Percentiles rank a stretch among this genome's conserved stretches.
Conservation (phyloP, 2,329 filamentous ascomycete genomes). For the Chaetomium strumarium region DNA sequence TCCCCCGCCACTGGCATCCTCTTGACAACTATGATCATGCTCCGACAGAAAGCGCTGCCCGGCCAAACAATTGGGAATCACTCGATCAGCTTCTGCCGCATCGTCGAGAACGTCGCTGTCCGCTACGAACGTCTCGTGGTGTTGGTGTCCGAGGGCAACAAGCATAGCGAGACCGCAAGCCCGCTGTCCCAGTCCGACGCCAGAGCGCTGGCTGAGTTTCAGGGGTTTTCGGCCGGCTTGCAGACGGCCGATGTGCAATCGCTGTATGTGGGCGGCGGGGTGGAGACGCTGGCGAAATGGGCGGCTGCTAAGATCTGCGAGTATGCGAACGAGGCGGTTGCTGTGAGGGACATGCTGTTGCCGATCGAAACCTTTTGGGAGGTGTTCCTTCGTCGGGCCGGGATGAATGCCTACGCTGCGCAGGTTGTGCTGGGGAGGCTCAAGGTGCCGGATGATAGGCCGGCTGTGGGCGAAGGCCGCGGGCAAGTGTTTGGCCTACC, state of each 20-base stretch:
- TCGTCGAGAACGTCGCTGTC: constrained; percentile 45
- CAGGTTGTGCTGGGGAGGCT: constrained; percentile 54
- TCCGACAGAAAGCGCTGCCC: constrained; percentile 66
- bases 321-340: constrained; percentile 26
- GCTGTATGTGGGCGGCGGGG: constrained; percentile 45
- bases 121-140: constrained; percentile 65
- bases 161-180: constrained; percentile 36
- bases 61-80: constrained; percentile 37
- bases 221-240: constrained; percentile 42
- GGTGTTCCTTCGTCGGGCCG: constrained; percentile 56
- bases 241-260: constrained; percentile 31
- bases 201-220: constrained; percentile 43
- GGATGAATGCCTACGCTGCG: constrained; percentile 67
- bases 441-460: constrained; percentile 29
- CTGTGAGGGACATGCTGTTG: constrained; percentile 32
- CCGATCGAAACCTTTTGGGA: constrained; percentile 63
- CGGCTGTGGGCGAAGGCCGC: constrained; percentile 10
- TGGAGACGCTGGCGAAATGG: constrained; percentile 49
- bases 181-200: constrained; percentile 37
- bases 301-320: constrained; percentile 46
- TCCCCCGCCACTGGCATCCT: constrained; percentile 65
- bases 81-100: constrained; percentile 42
- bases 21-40: constrained; percentile 63
- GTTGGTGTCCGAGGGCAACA: constrained; percentile 54
- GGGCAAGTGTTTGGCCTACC: constrained; percentile 38